phyloP scores from a whole-genome alignment of 177 flowering plant genomes.

The Vitis hybrid region DNA sequence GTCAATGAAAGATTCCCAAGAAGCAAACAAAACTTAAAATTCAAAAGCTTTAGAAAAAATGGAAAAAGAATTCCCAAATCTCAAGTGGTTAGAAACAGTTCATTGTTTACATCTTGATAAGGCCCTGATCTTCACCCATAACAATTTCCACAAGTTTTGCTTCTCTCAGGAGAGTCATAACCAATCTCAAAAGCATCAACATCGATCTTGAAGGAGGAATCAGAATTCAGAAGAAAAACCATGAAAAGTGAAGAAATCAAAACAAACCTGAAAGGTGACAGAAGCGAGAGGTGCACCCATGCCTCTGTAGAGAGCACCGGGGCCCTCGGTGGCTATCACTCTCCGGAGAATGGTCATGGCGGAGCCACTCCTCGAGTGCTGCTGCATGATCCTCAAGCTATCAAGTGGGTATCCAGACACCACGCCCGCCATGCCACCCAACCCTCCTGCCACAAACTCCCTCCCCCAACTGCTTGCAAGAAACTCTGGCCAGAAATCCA shows the following conservation, averaged over 20 bases:
- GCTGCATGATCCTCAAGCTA: slow-evolving; percentile 75
- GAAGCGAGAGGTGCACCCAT: slow-evolving; percentile 91
- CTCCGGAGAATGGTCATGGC: slow-evolving; percentile 58
- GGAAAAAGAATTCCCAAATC: no score
- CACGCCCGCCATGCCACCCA: slow-evolving; percentile 85
- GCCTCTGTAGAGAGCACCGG: slow-evolving; percentile 72
- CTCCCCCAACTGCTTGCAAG: slow-evolving; percentile 82
- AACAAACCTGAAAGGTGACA: slow-evolving; percentile 77
- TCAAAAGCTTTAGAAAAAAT: no score
- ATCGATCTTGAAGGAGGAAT: background rate
- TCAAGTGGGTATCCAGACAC: slow-evolving; percentile 90
- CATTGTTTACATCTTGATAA: no score
- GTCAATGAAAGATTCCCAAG: no score
- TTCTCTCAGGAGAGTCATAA: no score
- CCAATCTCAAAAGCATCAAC: no score
- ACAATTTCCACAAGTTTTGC: no score
- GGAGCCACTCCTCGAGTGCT: slow-evolving; percentile 47
- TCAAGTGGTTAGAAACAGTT: no score
- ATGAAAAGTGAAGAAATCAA: background rate
- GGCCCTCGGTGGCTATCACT: slow-evolving; percentile 58
- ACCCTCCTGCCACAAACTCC: slow-evolving; percentile 93
- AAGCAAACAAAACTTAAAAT: no score
- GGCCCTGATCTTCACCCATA: no score
- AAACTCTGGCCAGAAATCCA: slow-evolving; percentile 98
- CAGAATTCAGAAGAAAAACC: background rate